These are phyloP conservation scores for Hypoxylon rubiginosum DNA, from an alignment of 2,329 filamentous ascomycete species.

Conservation along the genomic window DNA sequence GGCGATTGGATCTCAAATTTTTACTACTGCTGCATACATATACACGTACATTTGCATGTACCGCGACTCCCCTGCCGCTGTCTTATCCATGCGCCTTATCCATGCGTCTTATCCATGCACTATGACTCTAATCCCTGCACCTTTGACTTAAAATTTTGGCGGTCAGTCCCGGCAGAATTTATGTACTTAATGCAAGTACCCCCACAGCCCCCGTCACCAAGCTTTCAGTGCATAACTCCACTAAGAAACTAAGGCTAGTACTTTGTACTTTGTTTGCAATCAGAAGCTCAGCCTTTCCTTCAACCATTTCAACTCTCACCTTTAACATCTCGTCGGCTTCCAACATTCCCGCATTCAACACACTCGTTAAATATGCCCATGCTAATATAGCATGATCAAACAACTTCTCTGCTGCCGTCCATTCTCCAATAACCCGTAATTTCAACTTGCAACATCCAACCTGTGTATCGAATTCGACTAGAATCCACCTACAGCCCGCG, in stretches of 20 bases:
- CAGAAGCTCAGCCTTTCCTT: conserved; percentile 4
- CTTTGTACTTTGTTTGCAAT: not conserved
- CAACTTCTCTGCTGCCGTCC: conserved; percentile 11
- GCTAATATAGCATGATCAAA: conserved; percentile 26
- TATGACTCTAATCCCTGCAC: conserved; percentile 28
- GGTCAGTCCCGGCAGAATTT: conserved; percentile 10
- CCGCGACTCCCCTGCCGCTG: conserved; percentile 5
- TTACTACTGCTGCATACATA: not conserved
- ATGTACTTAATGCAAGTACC: not conserved
- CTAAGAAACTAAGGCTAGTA: not conserved
- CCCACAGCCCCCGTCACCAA: too few species aligned
- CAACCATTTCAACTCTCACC: conserved; percentile 2
- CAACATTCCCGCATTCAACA: not conserved
- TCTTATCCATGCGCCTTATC: conserved; percentile 25
- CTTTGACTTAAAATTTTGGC: conserved; percentile 5
- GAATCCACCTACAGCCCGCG: not conserved
- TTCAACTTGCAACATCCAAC: conserved; percentile 6
- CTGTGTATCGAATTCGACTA: conserved; percentile 4
- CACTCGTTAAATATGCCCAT: conserved; percentile 6
- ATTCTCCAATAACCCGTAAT: conserved; percentile 16
- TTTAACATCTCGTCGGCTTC: not conserved
- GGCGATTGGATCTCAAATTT: conserved; percentile 8
- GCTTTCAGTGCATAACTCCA: not conserved
- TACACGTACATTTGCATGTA: not conserved
- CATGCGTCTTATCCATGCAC: conserved; percentile 23